phyloP scores from a whole-genome alignment of 108 stramenopile genomes.

The Discostella stelligeroides region DNA sequence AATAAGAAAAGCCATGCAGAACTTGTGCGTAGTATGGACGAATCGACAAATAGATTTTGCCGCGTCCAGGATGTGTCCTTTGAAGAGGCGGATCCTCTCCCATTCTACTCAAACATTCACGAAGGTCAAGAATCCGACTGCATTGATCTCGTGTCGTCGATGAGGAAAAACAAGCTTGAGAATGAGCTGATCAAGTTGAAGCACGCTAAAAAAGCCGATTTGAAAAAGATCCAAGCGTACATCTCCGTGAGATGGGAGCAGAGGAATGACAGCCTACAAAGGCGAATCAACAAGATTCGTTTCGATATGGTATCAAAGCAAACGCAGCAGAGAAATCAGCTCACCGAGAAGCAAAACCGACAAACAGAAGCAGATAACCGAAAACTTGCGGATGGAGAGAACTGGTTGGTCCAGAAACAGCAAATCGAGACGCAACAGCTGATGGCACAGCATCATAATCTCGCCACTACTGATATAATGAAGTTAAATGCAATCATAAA shows the following conservation, averaged over 20 bases:
- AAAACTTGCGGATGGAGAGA: constrained; percentile 60
- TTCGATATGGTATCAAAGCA: constrained; percentile 39
- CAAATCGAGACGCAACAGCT: constrained; percentile 44
- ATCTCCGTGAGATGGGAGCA: constrained; percentile 35
- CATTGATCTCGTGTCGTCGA: constrained; percentile 5
- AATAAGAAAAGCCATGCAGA: not conserved
- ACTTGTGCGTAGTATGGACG: not conserved
- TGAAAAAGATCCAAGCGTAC: constrained; percentile 29
- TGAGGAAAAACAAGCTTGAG: constrained; percentile 23
- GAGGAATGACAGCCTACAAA: constrained; percentile 15
- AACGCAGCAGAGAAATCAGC: constrained; percentile 27
- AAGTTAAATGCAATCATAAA: constrained; percentile 51
- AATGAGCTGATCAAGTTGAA: constrained; percentile 35
- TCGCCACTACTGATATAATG: constrained; percentile 43
- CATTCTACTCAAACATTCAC: constrained; percentile 64
- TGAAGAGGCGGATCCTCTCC: constrained; percentile 49
- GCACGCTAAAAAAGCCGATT: constrained; percentile 44
- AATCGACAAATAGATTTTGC: constrained; percentile 1
- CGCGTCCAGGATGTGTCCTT: constrained; percentile 3
- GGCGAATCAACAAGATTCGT: constrained; percentile 51
- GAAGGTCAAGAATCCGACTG: constrained; percentile 65
- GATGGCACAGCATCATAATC: constrained; percentile 49
- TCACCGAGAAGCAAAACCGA: constrained; percentile 51
- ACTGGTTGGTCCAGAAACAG: constrained; percentile 52
- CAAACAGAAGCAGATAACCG: constrained; percentile 47